Base-by-base conservation (phyloP, 2,329 filamentous ascomycete genomes). In the Hypoxylon sp. region DNA sequence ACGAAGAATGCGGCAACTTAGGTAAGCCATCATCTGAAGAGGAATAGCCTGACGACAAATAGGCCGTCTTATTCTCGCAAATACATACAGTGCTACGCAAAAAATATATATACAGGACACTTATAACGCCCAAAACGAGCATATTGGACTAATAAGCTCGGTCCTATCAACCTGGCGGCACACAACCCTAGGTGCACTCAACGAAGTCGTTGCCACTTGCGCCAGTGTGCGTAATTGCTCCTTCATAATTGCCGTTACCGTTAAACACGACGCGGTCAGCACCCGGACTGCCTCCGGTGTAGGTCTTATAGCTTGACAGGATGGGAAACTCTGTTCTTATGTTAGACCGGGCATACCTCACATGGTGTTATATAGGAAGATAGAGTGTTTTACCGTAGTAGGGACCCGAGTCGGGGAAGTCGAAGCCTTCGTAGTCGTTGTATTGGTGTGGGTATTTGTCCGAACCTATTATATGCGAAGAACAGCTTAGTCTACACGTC, bases 261-360 rank as follows among this genome's bases (percentile, higher is more conserved):
- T 89, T 90, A 78, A 91, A 89, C 33, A 91, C 79, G 59, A 91
- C 87, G 42, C 89, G 85, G 76, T 91, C 89, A 6, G 89, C 79
- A 33, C 89, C 89, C 0, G 89, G 89, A 2, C 85, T 86, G 25
- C 89, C 88, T 27, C 82, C 82, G 4, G 74, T 76, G 72, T 83
- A 84, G n/a, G 79, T 73, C 5, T 64, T 44, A 68, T 69, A 76
- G 56, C 70, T 75, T 7, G 72, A 76, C 44, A 83, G 64, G 68
- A 84, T 82, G 3, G 82, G 82, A 68, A 82, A 84, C 72, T 84
- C 40, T 44, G 40, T 3, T 44, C 40, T 22, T 22, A 2, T 22
- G 17, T 44, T 22, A 44, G 40, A 2, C 5, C 17, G 40, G 40
- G 10, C 20, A 22, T 44, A 8, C n/a, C 14, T n/a, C 40, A 11